These are phyloP conservation scores for Talaromyces verruculosus DNA, from an alignment of 2,329 filamentous ascomycete species.

Conservation along the genomic window DNA sequence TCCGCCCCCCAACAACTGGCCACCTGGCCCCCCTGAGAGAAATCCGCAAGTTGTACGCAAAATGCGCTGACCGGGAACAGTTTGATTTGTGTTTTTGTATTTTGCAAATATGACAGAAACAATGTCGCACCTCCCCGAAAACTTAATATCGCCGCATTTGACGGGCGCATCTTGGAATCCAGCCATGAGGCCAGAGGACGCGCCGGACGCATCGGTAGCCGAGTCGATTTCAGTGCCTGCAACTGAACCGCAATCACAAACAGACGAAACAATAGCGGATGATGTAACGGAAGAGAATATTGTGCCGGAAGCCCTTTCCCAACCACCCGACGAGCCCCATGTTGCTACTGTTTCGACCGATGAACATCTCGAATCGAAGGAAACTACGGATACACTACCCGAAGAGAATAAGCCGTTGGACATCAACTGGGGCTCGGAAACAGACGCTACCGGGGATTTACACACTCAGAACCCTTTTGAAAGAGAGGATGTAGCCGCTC, in stretches of 20 bases:
- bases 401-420: conserved; percentile 9
- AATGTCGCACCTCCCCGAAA: conserved; percentile 21
- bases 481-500: conserved; percentile 19
- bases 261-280: not conserved
- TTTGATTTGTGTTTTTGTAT: conserved; percentile 18
- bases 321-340: not conserved
- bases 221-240: conserved; percentile 24
- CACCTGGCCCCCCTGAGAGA: conserved; percentile 22
- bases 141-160: conserved; percentile 20
- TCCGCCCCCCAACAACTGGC: conserved; percentile 19
- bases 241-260: conserved; percentile 21
- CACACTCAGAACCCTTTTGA: conserved; percentile 21
- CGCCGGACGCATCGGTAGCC: conserved; percentile 23
- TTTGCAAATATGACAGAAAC: conserved; percentile 26
- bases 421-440: conserved; percentile 16
- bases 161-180: conserved; percentile 55
- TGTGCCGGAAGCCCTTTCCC: not conserved
- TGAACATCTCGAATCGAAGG: not conserved
- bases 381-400: not conserved
- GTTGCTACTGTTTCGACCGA: not conserved
- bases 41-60: not conserved
- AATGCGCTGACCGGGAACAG: conserved; percentile 14
- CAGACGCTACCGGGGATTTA: conserved; percentile 7
- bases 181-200: conserved; percentile 50
- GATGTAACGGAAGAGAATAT: not conserved